phyloP scores from a whole-genome alignment of 2,329 filamentous ascomycete genomes.

The Boeremia lycopersici region DNA sequence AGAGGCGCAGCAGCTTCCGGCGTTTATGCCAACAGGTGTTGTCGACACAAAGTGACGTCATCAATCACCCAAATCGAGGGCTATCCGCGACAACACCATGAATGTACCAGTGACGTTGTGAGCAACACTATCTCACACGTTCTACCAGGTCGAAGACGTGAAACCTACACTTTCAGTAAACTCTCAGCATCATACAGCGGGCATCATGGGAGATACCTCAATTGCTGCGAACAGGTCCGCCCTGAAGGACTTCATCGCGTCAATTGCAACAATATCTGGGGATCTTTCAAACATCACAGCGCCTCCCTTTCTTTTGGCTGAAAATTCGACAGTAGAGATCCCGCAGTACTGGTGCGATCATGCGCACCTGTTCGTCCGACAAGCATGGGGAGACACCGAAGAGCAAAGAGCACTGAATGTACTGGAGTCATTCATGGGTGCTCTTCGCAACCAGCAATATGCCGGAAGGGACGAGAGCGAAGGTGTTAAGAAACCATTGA shows the following conservation, averaged over 20 bases:
- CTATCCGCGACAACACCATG: constrained; percentile 5
- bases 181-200: neutral
- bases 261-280: constrained; percentile 54
- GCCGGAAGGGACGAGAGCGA: constrained; percentile 50
- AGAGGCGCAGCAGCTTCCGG: constrained; percentile 9
- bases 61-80: constrained; percentile 3
- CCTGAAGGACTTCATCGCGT: constrained; percentile 43
- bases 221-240: constrained; percentile 39
- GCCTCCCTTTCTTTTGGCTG: constrained; percentile 53
- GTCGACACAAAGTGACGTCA: constrained; percentile 9
- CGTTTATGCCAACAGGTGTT: too few relatives aligned
- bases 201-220: constrained; percentile 25
- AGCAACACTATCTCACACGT: neutral
- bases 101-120: neutral
- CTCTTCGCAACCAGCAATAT: constrained; percentile 56
- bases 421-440: constrained; percentile 57
- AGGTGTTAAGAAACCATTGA: constrained; percentile 58
- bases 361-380: constrained; percentile 53
- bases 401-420: constrained; percentile 53
- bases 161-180: neutral
- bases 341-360: constrained; percentile 56
- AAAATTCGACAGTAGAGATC: constrained; percentile 54
- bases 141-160: neutral
- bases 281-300: constrained; percentile 56
- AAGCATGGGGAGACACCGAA: constrained; percentile 49